Conservation (phyloP, 1,139 yeast genomes). For the Yamadazyma diospyri region DNA sequence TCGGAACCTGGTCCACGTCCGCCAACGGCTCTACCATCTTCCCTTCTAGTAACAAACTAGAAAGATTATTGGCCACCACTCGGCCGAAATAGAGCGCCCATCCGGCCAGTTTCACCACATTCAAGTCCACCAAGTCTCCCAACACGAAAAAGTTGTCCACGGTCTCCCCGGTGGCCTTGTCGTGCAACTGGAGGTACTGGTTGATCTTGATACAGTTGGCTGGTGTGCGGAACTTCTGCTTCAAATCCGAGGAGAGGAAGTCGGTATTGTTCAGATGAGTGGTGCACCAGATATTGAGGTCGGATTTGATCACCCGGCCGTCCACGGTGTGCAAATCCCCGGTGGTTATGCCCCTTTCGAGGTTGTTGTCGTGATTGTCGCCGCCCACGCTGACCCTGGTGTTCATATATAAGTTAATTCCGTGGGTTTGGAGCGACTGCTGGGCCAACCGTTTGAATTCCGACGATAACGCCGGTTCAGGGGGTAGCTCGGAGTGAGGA, state of each 20-base stretch:
- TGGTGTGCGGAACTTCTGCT: constrained; percentile 21
- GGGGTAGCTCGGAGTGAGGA: constrained; percentile 38
- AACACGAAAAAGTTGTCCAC: constrained; percentile 31
- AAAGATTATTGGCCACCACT: constrained; percentile 38
- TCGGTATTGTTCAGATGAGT: constrained; percentile 38
- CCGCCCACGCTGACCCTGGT: constrained; percentile 25
- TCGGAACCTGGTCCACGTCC: constrained; percentile 31
- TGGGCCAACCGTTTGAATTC: constrained; percentile 26
- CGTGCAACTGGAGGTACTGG: constrained; percentile 33
- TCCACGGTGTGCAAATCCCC: constrained; percentile 31
- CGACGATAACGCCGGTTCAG: constrained; percentile 30
- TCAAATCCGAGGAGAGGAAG: constrained; percentile 19
- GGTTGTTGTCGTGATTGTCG: constrained; percentile 11
- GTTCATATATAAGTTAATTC: constrained; percentile 19
- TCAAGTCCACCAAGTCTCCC: constrained; percentile 41
- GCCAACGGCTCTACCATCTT: constrained; percentile 35
- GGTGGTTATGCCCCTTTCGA: constrained; percentile 12
- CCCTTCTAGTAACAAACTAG: constrained; percentile 26
- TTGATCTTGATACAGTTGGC: constrained; percentile 31
- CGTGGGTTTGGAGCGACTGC: constrained; percentile 23
- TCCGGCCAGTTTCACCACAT: constrained; percentile 44
- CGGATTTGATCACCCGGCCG: constrained; percentile 27
- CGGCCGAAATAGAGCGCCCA: constrained; percentile 48
- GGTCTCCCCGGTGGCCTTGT: constrained; percentile 9
- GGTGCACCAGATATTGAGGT: constrained; percentile 44